Conservation (phyloP, 257 asterid genomes). For the Solanum boliviense region DNA sequence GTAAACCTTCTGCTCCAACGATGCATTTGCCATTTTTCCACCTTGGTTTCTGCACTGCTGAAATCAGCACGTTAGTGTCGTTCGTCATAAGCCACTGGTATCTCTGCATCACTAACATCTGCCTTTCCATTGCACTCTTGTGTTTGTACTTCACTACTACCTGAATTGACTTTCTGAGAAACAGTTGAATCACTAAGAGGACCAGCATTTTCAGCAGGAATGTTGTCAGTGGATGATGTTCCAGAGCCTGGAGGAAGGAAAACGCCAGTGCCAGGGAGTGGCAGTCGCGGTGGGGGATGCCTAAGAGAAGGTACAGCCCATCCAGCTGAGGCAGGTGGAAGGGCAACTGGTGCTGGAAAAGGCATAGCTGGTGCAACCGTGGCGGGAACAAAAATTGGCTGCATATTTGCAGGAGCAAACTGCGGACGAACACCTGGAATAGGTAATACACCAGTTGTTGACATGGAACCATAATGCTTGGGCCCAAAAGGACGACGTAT, state of each 20-base stretch:
- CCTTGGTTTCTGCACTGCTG: neutral
- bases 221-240: conserved; percentile 11
- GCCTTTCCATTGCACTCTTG: conserved; percentile 33
- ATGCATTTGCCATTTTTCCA: neutral
- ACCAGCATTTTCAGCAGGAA: conserved; percentile 6
- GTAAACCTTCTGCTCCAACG: conserved; percentile 1
- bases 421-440: conserved; percentile 26
- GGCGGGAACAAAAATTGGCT: conserved; percentile 42
- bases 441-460: conserved; percentile 30
- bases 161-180: conserved; percentile 1
- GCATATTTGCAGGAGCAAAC: conserved; percentile 36
- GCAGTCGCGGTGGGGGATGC: conserved; percentile 49
- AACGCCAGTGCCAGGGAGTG: conserved; percentile 83
- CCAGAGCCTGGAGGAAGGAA: conserved; percentile 70
- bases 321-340: conserved; percentile 41
- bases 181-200: conserved; percentile 12
- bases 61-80: conserved; percentile 9
- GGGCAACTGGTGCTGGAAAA: conserved; percentile 43
- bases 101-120: conserved; percentile 10
- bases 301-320: conserved; percentile 45
- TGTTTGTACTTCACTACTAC: neutral
- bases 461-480: conserved; percentile 34
- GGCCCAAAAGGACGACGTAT: conserved; percentile 29
- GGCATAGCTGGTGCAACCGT: conserved; percentile 41
- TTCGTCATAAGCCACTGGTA: conserved; percentile 16